Percentiles rank a stretch among this genome's conserved stretches.
Evolutionary conservation across 345 rosid species (phyloP).

Genomic region (Excoecaria cochinchinensis): DNA sequence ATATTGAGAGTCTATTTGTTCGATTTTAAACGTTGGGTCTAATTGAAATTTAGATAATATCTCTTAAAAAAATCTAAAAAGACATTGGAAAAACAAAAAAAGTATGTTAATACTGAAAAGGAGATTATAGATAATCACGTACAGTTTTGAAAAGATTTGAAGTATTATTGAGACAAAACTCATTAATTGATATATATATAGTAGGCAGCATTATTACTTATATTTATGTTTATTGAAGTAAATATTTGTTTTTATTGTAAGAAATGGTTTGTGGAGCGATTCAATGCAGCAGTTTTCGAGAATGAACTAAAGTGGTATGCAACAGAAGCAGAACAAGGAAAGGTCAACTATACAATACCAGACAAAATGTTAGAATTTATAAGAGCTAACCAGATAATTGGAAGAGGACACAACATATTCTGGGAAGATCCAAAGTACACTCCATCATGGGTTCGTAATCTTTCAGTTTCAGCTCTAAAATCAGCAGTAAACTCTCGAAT

Average conservation of each 20-base stretch:
- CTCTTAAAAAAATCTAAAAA: no score
- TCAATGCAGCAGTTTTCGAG: constrained; percentile 83
- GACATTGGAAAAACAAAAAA: no score
- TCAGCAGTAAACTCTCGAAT: constrained; percentile 58
- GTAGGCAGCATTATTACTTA: no score
- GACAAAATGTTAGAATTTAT: constrained; percentile 66
- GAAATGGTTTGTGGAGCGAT: constrained; percentile 81
- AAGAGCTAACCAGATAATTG: constrained; percentile 49
- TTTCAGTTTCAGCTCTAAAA: constrained; percentile 41
- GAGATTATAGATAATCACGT: no score
- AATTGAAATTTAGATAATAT: no score
- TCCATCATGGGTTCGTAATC: constrained; percentile 61
- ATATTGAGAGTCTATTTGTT: no score
- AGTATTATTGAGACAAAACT: no score
- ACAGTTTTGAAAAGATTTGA: no score
- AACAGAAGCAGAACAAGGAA: constrained; percentile 71
- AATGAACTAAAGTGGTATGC: constrained; percentile 93
- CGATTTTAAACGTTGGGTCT: no score
- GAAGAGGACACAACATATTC: constrained; percentile 88
- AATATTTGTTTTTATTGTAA: constrained; percentile 13
- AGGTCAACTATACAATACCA: constrained; percentile 54
- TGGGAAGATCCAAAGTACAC: constrained; percentile 85
- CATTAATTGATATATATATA: no score
- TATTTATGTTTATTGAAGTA: background rate
- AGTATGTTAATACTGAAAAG: no score